These are phyloP conservation scores for Talaromyces trachyspermus DNA, from an alignment of 495 filamentous ascomycete species.

Conservation along the genomic window DNA sequence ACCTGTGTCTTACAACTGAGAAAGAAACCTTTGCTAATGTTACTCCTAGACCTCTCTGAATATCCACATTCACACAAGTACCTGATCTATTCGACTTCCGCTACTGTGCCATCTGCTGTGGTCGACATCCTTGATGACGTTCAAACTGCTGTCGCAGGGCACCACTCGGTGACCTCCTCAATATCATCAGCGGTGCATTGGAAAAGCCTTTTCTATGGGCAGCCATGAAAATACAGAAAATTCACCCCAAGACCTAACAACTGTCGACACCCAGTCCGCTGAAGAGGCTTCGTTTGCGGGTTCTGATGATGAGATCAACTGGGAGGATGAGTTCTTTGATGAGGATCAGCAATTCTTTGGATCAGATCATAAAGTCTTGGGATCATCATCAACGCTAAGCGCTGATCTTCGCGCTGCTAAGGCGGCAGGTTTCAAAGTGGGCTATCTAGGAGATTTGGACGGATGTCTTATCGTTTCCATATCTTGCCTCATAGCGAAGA, in stretches of 20 bases:
- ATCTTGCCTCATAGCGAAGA: slow-evolving; percentile 51
- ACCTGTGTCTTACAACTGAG: slow-evolving; percentile 10
- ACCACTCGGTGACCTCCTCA: slow-evolving; percentile 27
- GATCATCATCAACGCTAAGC: slow-evolving; percentile 35
- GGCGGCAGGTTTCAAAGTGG: slow-evolving; percentile 68
- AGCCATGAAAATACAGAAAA: slow-evolving; percentile 7
- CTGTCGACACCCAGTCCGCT: background rate
- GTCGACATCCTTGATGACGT: slow-evolving; percentile 39
- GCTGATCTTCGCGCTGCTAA: slow-evolving; percentile 56
- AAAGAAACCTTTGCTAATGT: slow-evolving; percentile 6
- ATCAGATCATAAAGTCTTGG: slow-evolving; percentile 15
- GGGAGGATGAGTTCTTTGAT: slow-evolving; percentile 25
- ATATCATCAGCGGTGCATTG: slow-evolving; percentile 31
- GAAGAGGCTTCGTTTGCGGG: slow-evolving; percentile 13
- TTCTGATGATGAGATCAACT: slow-evolving; percentile 19
- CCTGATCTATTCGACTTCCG: slow-evolving; percentile 49
- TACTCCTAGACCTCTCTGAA: slow-evolving; percentile 46
- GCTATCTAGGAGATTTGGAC: slow-evolving; percentile 46
- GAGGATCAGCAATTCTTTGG: slow-evolving; percentile 26
- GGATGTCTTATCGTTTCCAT: slow-evolving; percentile 58
- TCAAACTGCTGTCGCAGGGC: slow-evolving; percentile 17
- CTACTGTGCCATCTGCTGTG: slow-evolving; percentile 38
- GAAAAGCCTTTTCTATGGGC: slow-evolving; percentile 17
- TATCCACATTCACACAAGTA: slow-evolving; percentile 59
- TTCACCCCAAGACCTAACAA: background rate